These are phyloP conservation scores for Abortiporus biennis DNA, from an alignment of 1,284 basidiomycete genomes.

Conservation along the genomic window DNA sequence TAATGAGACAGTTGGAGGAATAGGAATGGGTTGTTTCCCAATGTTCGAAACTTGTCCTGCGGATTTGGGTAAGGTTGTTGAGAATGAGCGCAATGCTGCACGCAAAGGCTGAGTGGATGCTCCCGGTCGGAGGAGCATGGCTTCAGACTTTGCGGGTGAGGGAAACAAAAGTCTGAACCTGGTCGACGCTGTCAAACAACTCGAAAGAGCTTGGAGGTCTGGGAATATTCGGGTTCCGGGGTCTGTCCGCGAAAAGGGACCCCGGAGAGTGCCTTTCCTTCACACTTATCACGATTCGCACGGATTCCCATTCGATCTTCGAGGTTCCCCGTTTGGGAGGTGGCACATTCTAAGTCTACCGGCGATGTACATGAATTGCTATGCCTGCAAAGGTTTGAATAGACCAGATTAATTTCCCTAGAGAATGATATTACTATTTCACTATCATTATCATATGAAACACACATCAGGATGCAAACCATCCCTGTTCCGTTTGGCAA, in stretches of 20 bases:
- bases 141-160: conserved; percentile 3
- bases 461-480: too few species aligned
- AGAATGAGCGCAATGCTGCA: conserved; percentile 21
- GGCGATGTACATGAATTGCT: too few species aligned
- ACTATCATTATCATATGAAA: too few species aligned
- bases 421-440: too few species aligned
- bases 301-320: too few species aligned
- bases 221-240: neutral
- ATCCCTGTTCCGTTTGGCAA: too few species aligned
- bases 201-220: neutral
- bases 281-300: too few species aligned
- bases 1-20: conserved; percentile 66
- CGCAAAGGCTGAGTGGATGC: conserved; percentile 13
- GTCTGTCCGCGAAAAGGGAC: neutral
- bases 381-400: too few species aligned
- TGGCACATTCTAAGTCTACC: too few species aligned
- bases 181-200: neutral
- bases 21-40: conserved; percentile 71
- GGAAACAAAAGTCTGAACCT: neutral
- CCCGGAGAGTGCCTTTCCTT: neutral
- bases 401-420: too few species aligned
- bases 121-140: conserved; percentile 24
- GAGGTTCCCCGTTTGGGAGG: too few species aligned
- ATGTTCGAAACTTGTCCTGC: conserved; percentile 60
- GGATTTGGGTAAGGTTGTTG: conserved; percentile 15